Percentiles rank a stretch among this genome's conserved stretches.
phyloP scores from a whole-genome alignment of 2,329 filamentous ascomycete genomes.

The Calonectria pseudoreteaudii region DNA sequence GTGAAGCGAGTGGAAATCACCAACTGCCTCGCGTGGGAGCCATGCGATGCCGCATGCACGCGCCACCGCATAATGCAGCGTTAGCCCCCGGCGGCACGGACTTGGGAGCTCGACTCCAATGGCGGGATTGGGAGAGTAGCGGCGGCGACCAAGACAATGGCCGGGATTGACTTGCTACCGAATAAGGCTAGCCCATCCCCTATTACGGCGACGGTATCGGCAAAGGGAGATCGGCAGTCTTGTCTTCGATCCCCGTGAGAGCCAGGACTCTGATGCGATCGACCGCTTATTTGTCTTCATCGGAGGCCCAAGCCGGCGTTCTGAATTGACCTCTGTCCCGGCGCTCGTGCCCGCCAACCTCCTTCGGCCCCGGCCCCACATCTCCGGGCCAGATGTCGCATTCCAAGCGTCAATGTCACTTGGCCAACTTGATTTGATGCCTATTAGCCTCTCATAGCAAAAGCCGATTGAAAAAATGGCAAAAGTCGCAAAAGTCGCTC shows the following conservation, averaged over 20 bases:
- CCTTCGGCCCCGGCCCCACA: neutral
- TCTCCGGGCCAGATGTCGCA: neutral
- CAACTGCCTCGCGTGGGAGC: too few species aligned
- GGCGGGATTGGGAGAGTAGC: neutral
- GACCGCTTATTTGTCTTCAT: neutral
- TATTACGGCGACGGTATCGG: neutral
- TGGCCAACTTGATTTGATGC: neutral
- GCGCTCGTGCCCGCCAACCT: neutral
- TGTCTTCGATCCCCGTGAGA: neutral
- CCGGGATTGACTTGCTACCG: neutral
- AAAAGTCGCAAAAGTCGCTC: neutral
- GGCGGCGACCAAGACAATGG: neutral
- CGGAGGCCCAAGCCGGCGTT: neutral
- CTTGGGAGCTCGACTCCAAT: neutral
- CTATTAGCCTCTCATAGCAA: neutral
- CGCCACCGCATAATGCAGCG: neutral
- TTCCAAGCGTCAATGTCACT: neutral
- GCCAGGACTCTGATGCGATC: neutral
- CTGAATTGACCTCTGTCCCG: neutral
- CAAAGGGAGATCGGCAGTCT: neutral
- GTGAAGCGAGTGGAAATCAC: too few species aligned
- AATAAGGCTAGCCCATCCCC: neutral
- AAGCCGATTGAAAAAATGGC: too few species aligned
- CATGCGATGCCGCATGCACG: neutral
- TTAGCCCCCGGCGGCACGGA: neutral